Evolutionary conservation across 441 rosid genomes (phyloP), one percentile per base, ranked within the genome.

Genomic region (Adansonia gregorii): DNA sequence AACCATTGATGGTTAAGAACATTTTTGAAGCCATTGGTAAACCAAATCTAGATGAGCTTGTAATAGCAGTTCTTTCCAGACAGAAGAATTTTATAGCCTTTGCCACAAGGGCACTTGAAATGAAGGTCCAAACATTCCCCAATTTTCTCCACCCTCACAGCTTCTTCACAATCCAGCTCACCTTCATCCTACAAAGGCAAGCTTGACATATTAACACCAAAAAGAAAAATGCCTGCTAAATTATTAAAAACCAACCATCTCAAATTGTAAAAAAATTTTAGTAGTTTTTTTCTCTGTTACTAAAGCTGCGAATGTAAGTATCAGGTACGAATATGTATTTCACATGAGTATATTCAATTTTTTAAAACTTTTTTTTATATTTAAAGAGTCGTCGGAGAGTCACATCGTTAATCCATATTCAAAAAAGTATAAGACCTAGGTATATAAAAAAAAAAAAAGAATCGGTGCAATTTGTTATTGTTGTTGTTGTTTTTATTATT

Each of bases 61-160:
- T 87, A 90, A 81, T 83, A 83, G 46, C 90, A 87, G 56, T 76
- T 82, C 12, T 66, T 59, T 35, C 83, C 76, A 6, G 77, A 67
- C 35, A 88, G 80, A 63, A 90, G 87, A 66, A 87, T 84, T 72
- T 85, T 80, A 76, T 82, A 88, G 61, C 84, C 85, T 73, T 79
- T 85, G 41, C 84, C 78, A 9, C 88, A 85, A 0, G 89, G 85
- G 58, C 89, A 88, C 69, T 68, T 80, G 74, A 90, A 84, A 54
- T 82, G 75, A 31, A 85, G 41, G 19, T 64, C 72, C 46, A 83
- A 49, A 68, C 82, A 73, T 12, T 84, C 85, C n/a, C 89, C 88
- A 24, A 61, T 22, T 45, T 70, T 85, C 85, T 89, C 89, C 60
- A 86, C 88, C 8, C 80, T 75, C 67, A 88, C 89, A 45, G 83